Evolutionary conservation across 805 yeast species (phyloP), one percentile per base, ranked within the genome.

Genomic region (Candida nanaspora): DNA sequence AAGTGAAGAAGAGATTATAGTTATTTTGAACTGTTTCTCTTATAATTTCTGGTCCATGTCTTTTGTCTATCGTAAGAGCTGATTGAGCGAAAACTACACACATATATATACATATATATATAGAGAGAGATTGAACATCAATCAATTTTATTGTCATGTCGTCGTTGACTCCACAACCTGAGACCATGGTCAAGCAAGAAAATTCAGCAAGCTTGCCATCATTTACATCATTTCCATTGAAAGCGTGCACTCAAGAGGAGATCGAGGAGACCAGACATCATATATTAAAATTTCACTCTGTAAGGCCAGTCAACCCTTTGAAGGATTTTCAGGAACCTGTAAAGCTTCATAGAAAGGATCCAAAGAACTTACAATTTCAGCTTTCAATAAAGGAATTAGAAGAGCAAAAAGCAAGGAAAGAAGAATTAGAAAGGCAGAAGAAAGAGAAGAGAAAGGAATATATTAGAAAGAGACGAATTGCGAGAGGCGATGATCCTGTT

Each of bases 341-440:
- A 16, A 69, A 96, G 51, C 66, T 91, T 56, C 97, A 89, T 59
- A 73, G 98, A 50, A 89, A 91, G 56, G 98, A 91, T 61, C 96
- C 98, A 1, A 77, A 87, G 54, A 86, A 86, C 57, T 68, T 91
- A 56, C 96, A 89, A 58, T 85, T 85, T 55, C 94, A 87, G 59
- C 67, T 87, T 50, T 80, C 89, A 2, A 64, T 88, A 51, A 78
- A 82, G 43, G 93, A 85, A 55, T 74, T 84, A 49, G 91, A 82
- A 39, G 75, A 71, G 39, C 72, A 81, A 52, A 74, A 70, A 53
- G 65, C 61, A 40, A 56, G 57, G 49, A 72, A 55, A 59, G 67
- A 55, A 48, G 66, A 55, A 61, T 62, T 49, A 52, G 61, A 49
- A 22, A 39, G 41, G 1, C 36, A 27, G 78, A 74, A 58, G 55